Conservation (phyloP, 371 early-diverging fungal genomes). For the Nematocida homosporus region DNA sequence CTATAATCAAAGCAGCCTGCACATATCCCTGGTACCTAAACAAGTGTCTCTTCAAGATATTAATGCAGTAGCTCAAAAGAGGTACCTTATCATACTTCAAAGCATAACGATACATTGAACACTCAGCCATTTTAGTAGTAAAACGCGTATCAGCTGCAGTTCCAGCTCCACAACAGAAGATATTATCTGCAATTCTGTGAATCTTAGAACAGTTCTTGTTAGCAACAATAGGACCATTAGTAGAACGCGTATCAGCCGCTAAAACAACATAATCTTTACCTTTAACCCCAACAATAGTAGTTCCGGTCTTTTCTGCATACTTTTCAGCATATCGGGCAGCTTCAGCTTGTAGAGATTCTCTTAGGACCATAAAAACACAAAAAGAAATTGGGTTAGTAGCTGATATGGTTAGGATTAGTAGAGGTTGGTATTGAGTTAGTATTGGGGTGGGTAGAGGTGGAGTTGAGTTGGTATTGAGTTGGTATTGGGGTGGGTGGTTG, state of each 20-base stretch:
- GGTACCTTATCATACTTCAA: slow-evolving; percentile 80
- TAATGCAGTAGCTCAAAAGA: slow-evolving; percentile 84
- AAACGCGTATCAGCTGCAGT: slow-evolving; percentile 97
- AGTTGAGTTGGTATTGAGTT: too few species aligned
- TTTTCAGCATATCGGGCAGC: too few species aligned
- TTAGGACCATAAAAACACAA: slow-evolving; percentile 36
- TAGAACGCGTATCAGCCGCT: slow-evolving; percentile 98
- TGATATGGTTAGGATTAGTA: slow-evolving; percentile 20
- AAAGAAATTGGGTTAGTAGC: slow-evolving; percentile 30
- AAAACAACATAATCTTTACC: slow-evolving; percentile 78
- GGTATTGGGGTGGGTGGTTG: too few species aligned
- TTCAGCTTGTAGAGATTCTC: too few species aligned
- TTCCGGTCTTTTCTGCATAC: slow-evolving; percentile 84
- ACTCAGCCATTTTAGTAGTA: slow-evolving; percentile 82
- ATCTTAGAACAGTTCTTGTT: slow-evolving; percentile 99
- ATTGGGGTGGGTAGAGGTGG: too few species aligned
- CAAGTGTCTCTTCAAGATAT: slow-evolving; percentile 54
- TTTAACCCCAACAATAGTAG: slow-evolving; percentile 75
- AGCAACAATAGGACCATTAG: slow-evolving; percentile 90
- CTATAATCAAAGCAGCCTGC: slow-evolving; percentile 90
- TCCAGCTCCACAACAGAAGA: slow-evolving; percentile 98
- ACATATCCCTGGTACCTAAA: slow-evolving; percentile 86
- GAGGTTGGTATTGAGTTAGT: too few species aligned
- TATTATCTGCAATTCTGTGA: slow-evolving; percentile 93
- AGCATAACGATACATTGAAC: slow-evolving; percentile 82